Evolutionary conservation across 306 rosid genomes (phyloP), one percentile per base, ranked within the genome.

Genomic region (Medicago ruthenica): DNA sequence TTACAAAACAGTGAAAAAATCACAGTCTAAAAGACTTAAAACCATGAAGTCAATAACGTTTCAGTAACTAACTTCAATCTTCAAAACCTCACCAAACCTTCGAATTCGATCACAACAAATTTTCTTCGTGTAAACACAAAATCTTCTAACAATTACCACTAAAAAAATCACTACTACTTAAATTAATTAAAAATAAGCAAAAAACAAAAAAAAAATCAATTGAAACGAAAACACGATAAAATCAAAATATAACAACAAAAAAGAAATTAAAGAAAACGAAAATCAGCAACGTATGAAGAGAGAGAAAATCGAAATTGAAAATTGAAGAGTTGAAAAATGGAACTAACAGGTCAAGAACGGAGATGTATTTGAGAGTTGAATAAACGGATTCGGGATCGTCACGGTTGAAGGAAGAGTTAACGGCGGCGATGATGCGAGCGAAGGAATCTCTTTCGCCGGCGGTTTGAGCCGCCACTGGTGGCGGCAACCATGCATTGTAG

Each of bases 401-500:
- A 7, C 68, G 73, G 18, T 69, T 81, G 82, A 78, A 92, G 9
- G 90, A 88, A 8, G 54, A 77, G 76, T 79, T 88, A 78, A 89
- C 86, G 41, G 86, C 39, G 81, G 74, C 48, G 83, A 95, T 71
- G 76, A 92, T 81, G 41, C 93, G 89, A 2, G 92, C 72, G 82
- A 92, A 95, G 31, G 99, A 92, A 9, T 95, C 93, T 47, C 71
- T 60, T 87, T 95, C 99, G 22, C 70, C 85, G 71, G 70, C 75
- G 67, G 98, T 83, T 45, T 84, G 88, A 7, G 86, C 80, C 8
- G 93, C 97, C 70, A 95, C 96, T 9, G 99, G 99, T 59, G 97
- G 93, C 4, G 99, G 99, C 18, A 95, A 92, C 97, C 97, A 95
- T 68, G 94, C 99, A 90, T 95, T 95, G 87, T 92, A 89, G 73